These are phyloP conservation scores for Globisporangium nodosum DNA, from an alignment of 352 stramenopile genomes.

Conservation along the genomic window DNA sequence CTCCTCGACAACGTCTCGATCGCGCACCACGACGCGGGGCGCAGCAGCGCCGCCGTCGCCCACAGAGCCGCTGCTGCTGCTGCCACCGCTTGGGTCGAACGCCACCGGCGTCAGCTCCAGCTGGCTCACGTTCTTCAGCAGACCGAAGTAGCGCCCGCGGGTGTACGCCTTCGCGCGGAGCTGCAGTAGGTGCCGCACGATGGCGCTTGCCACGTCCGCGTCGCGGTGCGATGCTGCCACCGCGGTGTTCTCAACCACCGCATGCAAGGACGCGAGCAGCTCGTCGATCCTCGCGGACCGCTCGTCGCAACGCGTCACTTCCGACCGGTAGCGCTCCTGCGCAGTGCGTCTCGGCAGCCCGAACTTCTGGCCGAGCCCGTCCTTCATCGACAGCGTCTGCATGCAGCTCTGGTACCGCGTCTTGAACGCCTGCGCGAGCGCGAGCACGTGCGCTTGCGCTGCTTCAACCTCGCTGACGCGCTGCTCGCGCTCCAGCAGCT, in stretches of 20 bases:
- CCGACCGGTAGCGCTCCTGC: constrained; percentile 79
- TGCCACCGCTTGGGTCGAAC: constrained; percentile 18
- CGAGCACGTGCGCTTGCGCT: constrained; percentile 25
- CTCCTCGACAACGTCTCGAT: constrained; percentile 41
- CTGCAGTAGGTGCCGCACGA: constrained; percentile 38
- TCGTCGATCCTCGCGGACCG: constrained; percentile 55
- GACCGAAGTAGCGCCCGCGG: constrained; percentile 55
- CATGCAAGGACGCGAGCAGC: constrained; percentile 50
- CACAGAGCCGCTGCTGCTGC: background rate
- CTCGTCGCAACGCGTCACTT: constrained; percentile 76
- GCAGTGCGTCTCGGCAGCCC: constrained; percentile 75
- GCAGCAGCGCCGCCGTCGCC: background rate
- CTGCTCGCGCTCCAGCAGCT: constrained; percentile 29
- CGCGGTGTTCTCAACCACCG: constrained; percentile 21
- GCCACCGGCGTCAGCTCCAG: constrained; percentile 29
- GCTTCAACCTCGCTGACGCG: constrained; percentile 29
- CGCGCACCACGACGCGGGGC: constrained; percentile 19
- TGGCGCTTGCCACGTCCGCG: constrained; percentile 9
- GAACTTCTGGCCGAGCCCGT: constrained; percentile 88
- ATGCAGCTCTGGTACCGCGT: constrained; percentile 59
- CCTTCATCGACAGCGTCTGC: constrained; percentile 81
- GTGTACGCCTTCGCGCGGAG: constrained; percentile 55
- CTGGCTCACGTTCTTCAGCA: constrained; percentile 51
- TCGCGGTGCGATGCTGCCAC: background rate
- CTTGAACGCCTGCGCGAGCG: constrained; percentile 51